Conservation (phyloP, 1,139 yeast genomes). For the Suhomyces guaymorum region DNA sequence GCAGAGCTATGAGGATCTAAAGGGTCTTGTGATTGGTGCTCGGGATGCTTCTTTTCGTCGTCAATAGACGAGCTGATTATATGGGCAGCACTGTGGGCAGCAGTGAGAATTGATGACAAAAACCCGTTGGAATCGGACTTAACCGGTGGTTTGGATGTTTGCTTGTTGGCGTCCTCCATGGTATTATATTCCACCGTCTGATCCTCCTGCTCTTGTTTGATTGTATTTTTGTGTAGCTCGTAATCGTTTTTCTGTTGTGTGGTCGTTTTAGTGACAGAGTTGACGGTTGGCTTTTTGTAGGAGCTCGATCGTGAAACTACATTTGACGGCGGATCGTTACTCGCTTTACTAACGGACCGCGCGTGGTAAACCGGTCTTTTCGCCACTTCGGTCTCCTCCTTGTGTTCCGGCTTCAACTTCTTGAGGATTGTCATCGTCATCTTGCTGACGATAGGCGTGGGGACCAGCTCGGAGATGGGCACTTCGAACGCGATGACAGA, state of each 20-base stretch:
- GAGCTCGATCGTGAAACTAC: conserved; percentile 12
- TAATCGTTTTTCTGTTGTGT: conserved; percentile 5
- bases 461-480: too few relatives aligned
- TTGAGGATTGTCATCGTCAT: conserved; percentile 9
- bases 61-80: conserved; percentile 13
- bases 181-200: conserved; percentile 11
- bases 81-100: conserved; percentile 26
- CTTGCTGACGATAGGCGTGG: too few relatives aligned
- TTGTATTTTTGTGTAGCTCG: conserved; percentile 6
- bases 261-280: conserved; percentile 5
- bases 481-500: too few relatives aligned
- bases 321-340: conserved; percentile 4
- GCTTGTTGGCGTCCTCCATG: conserved; percentile 6
- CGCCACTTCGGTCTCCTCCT: conserved; percentile 3
- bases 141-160: conserved; percentile 6
- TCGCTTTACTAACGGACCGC: conserved; percentile 8
- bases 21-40: conserved; percentile 4
- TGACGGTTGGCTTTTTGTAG: conserved; percentile 5
- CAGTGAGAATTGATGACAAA: conserved; percentile 29
- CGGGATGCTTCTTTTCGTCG: conserved; percentile 7
- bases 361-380: conserved; percentile 3
- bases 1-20: conserved; percentile 6
- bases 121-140: conserved; percentile 25
- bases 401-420: conserved; percentile 4
- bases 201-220: conserved; percentile 10